Conservation (phyloP, 805 yeast genomes). For the Pichia occidentalis region DNA sequence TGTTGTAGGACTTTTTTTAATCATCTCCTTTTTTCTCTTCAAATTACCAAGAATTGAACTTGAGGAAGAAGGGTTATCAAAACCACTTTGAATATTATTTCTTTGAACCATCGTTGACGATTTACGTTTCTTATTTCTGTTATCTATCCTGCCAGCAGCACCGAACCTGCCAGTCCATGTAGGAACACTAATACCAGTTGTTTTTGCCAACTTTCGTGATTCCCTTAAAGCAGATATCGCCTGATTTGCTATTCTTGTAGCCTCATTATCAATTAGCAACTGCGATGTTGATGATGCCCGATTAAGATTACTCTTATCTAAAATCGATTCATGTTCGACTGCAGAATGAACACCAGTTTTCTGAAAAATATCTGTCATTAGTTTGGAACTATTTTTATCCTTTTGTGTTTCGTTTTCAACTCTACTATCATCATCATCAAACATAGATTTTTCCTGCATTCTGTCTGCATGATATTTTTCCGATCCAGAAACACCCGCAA, state of each 20-base stretch:
- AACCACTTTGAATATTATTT: no score
- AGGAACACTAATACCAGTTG: constrained; percentile 64
- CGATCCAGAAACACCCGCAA: constrained; percentile 68
- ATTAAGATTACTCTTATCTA: constrained; percentile 33
- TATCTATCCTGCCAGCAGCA: constrained; percentile 50
- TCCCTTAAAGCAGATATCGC: constrained; percentile 57
- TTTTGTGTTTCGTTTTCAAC: constrained; percentile 13
- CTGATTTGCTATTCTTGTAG: constrained; percentile 50
- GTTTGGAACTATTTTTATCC: constrained; percentile 45
- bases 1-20: background rate
- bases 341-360: constrained; percentile 64
- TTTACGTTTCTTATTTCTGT: background rate
- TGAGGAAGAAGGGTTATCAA: no score
- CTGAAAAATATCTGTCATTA: constrained; percentile 69
- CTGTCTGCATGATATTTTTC: constrained; percentile 45
- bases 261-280: constrained; percentile 55
- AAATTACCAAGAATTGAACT: constrained; percentile 43
- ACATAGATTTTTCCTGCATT: constrained; percentile 13
- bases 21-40: constrained; percentile 33
- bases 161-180: constrained; percentile 98
- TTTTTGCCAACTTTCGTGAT: constrained; percentile 49
- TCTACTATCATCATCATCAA: constrained; percentile 16
- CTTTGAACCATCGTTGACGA: no score
- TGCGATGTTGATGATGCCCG: constrained; percentile 42
- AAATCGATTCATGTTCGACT: constrained; percentile 70